Conservation (phyloP, 345 rosid species). For the Arabidopsis suecica region DNA sequence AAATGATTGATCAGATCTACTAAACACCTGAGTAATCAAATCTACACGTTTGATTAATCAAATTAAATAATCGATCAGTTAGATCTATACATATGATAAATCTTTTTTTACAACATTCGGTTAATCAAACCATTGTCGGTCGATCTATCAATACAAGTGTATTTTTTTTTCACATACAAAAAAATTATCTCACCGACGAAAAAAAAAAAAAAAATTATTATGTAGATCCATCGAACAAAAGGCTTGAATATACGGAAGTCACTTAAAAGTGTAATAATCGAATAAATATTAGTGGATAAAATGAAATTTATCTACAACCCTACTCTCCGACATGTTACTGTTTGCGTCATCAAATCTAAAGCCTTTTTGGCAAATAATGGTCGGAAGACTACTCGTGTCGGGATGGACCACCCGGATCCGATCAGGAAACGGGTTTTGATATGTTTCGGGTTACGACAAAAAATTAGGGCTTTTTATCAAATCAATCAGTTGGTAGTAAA, state of each 20-base stretch:
- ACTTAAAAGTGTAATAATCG: no score
- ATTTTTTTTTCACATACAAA: background rate
- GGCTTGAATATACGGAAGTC: background rate
- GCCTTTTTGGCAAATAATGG: background rate
- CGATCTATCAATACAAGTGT: background rate
- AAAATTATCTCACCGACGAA: background rate
- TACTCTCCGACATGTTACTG: conserved; percentile 21
- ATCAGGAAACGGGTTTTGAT: conserved; percentile 1
- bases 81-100: background rate
- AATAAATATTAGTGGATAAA: no score
- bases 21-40: conserved; percentile 6
- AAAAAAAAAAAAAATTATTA: background rate
- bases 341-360: background rate
- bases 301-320: background rate
- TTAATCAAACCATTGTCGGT: background rate
- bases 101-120: background rate
- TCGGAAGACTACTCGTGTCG: no score
- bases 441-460: background rate
- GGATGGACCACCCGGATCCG: conserved; percentile 16
- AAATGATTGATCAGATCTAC: conserved; percentile 25
- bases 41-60: conserved; percentile 19
- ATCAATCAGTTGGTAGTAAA: background rate
- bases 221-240: conserved; percentile 12
- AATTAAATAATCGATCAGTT: background rate
- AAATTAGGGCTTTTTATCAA: background rate